Evolutionary conservation across 805 yeast species (phyloP), one percentile per base, ranked within the genome.

Genomic region (Lachancea sp.): DNA sequence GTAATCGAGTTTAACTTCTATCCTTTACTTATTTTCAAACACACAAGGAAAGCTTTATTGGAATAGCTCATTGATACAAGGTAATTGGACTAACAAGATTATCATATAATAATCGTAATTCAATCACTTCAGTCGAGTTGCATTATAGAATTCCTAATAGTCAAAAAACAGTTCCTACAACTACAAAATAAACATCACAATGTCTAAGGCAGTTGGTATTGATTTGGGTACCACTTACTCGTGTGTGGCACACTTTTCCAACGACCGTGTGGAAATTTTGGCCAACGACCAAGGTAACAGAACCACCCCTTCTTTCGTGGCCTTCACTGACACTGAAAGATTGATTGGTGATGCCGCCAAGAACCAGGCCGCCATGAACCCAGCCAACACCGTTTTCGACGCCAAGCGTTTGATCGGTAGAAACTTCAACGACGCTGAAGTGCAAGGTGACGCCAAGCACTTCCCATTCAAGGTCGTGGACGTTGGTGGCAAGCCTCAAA

Each of bases 281-380:
- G 96, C 97, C 60, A 90, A 90, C 65, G 96, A 90, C 69, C 97
- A 91, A 74, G 98, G 98, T 76, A 90, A 91, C 78, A 85, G 97
- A 77, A 91, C 95, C 51, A 90, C 97, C 16, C 97, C 97, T 31
- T 89, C 97, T 30, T 90, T 85, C 67, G 97, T 91, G 51, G 96
- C 95, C 42, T 90, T 90, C 79, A 88, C 95, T 26, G 96, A 88
- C 65, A 78, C 90, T 34, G 98, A 91, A 74, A 84, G 96, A 73
- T 77, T 89, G 61, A 89, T 89, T 59, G 96, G 96, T 70, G 96
- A 89, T 72, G 95, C 97, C 57, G 98, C 97, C 50, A 91, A 91
- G 81, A 90, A 91, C 72, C 97, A 91, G 74, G 96, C 96, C 46
- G 96, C 97, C 55, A 85, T 90, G 82, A 91, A 91, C 74, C 97